Base-by-base conservation (phyloP, 768 basidiomycete species). In the Amanita brunnescens region DNA sequence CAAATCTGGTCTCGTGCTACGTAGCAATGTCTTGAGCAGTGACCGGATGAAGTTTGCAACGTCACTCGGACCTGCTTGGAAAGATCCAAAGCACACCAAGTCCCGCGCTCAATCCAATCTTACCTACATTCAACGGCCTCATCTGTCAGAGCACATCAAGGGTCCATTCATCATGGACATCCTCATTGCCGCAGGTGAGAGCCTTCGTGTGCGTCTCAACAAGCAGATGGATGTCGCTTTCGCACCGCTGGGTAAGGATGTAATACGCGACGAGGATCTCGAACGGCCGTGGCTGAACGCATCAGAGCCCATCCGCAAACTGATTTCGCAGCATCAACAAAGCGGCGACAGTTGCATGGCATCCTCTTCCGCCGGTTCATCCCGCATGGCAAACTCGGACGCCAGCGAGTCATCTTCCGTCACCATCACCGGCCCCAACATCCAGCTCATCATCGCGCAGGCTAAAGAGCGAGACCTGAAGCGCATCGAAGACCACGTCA, bases 1-100 rank as follows among this genome's bases (percentile, higher is more conserved):
- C 6, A 87, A 87, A 57, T 80, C 78, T 6, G 84, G 84, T 0
- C 68, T 75, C 46, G 67, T 64, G 0, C 69, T 85, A 34, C 58
- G 59, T 5, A 61, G 59, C 0, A 58, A 65, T 0, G 59, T 69
- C 13, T 61, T 69, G n/a, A 52, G 51, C 12, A 51, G 59, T 20
- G 58, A 63, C 21, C n/a, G 10, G 9, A 43, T 18, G n/a, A 14
- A 43, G 8, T 43, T 43, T 29, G 21, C 20, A 51, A 55, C 26
- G 42, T 18, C 42, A 16, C 51, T 56, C 2, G 48, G 61, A 3
- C 64, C 64, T 1, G 24, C 8, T 1, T 70, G 70, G 71, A 72
- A 68, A 58, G 68, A 66, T 16, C 51, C 58, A 52, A 56, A 43
- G 59, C 62, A 13, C 52, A 57, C 53, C 61, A 64, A 32, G 49